These are phyloP conservation scores for Rhytidhysteron rufulum DNA, from an alignment of 2,329 filamentous ascomycete genomes.

Conservation along the genomic window DNA sequence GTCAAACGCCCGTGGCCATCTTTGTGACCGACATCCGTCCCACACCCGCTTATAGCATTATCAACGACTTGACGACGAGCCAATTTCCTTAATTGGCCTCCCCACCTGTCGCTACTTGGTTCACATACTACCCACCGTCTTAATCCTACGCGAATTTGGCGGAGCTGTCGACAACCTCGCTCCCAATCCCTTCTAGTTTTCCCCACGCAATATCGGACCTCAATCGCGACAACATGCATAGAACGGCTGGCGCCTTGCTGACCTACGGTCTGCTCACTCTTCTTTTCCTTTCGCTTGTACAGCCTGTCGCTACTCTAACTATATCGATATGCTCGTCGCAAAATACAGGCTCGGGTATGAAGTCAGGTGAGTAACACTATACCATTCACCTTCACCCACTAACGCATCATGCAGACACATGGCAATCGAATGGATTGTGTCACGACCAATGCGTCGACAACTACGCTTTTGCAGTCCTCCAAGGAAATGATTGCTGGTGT, in stretches of 20 bases:
- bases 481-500: conserved; percentile 68
- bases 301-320: conserved; percentile 17
- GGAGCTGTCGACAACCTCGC: neutral
- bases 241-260: neutral
- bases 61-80: neutral
- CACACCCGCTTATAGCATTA: neutral
- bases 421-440: conserved; percentile 69
- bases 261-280: neutral
- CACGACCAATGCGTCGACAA: conserved; percentile 51
- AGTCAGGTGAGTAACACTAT: conserved; percentile 27
- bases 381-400: neutral
- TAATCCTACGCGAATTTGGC: neutral
- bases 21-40: too few relatives aligned
- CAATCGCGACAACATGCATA: neutral
- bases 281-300: neutral
- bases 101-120: neutral
- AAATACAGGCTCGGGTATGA: conserved; percentile 36
- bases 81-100: conserved; percentile 1
- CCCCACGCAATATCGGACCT: neutral
- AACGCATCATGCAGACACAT: conserved; percentile 21
- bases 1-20: neutral
- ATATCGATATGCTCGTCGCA: conserved; percentile 44
- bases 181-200: neutral
- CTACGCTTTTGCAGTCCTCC: conserved; percentile 66
- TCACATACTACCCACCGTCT: neutral